Evolutionary conservation across 768 basidiomycete species (phyloP).

Genomic region (Trametes punicea): DNA sequence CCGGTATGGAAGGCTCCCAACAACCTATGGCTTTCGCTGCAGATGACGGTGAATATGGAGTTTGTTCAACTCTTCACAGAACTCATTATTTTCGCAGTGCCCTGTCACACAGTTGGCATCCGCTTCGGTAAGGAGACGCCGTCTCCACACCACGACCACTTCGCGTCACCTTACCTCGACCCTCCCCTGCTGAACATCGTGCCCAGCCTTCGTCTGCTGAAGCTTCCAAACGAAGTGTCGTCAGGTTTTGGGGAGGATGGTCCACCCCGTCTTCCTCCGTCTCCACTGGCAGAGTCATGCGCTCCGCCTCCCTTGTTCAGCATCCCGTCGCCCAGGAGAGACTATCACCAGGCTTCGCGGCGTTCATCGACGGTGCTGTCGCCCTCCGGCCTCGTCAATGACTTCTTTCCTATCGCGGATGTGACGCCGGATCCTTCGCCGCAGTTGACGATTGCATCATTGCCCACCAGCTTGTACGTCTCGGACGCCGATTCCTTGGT

Average conservation of each 20-base stretch:
- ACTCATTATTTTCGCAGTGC: background rate
- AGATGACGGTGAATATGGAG: background rate
- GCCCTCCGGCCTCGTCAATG: background rate
- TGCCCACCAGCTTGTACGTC: slow-evolving; percentile 2
- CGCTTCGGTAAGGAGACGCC: background rate
- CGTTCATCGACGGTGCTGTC: background rate
- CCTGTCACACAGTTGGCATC: background rate
- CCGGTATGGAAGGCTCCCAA: background rate
- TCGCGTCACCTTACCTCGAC: slow-evolving; percentile 13
- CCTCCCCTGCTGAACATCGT: slow-evolving; percentile 14
- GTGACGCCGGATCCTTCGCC: background rate
- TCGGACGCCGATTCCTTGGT: slow-evolving; percentile 24
- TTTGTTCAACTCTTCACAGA: background rate
- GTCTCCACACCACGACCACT: background rate
- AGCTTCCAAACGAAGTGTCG: slow-evolving; percentile 13
- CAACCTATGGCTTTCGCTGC: background rate
- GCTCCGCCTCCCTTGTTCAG: background rate
- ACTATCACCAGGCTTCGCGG: background rate
- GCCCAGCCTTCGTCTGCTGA: slow-evolving; percentile 18
- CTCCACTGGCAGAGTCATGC: slow-evolving; percentile 1
- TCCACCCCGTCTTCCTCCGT: slow-evolving; percentile 13
- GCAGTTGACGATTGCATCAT: slow-evolving; percentile 2
- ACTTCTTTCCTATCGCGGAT: slow-evolving; percentile 9
- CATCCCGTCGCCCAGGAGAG: background rate
- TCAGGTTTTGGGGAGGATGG: slow-evolving; percentile 1